Conservation (phyloP, 192 early-diverging fungal species). For the Diversispora epigaea region DNA sequence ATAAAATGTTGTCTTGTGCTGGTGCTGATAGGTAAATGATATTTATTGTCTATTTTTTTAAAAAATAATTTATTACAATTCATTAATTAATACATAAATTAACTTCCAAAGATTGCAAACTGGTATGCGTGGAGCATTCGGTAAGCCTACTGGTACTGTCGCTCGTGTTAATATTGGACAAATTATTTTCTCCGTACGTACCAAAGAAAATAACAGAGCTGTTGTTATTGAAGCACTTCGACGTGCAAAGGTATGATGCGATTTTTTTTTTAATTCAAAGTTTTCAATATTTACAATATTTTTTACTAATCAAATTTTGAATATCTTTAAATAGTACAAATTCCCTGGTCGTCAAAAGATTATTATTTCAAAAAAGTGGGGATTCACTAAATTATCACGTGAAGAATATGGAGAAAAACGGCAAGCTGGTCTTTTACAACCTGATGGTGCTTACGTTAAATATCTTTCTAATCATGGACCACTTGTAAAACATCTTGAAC, state of each 20-base stretch:
- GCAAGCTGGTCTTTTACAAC: constrained; percentile 73
- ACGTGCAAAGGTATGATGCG: constrained; percentile 38
- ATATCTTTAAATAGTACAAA: constrained; percentile 76
- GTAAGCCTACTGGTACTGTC: constrained; percentile 92
- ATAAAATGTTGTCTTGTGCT: constrained; percentile 99
- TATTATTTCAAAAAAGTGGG: constrained; percentile 99
- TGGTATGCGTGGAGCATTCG: constrained; percentile 99
- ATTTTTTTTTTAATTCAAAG: not conserved
- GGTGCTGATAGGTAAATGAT: constrained; percentile 83
- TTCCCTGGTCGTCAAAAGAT: constrained; percentile 99
- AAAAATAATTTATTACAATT: not conserved
- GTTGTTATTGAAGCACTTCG: constrained; percentile 81
- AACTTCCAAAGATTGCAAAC: constrained; percentile 76
- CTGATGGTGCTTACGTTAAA: constrained; percentile 96
- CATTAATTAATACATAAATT: constrained; percentile 2
- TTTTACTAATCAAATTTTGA: not conserved
- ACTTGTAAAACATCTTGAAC: constrained; percentile 54
- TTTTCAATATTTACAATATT: not conserved
- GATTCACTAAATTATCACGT: constrained; percentile 96
- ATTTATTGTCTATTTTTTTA: not conserved
- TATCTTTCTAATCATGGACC: constrained; percentile 85
- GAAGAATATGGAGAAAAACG: constrained; percentile 84
- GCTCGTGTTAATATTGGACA: constrained; percentile 99
- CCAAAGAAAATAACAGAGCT: constrained; percentile 92
- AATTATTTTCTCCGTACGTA: constrained; percentile 93